These are phyloP conservation scores for Rhizopogon vinicolor DNA, from an alignment of 768 basidiomycete species.

Conservation along the genomic window DNA sequence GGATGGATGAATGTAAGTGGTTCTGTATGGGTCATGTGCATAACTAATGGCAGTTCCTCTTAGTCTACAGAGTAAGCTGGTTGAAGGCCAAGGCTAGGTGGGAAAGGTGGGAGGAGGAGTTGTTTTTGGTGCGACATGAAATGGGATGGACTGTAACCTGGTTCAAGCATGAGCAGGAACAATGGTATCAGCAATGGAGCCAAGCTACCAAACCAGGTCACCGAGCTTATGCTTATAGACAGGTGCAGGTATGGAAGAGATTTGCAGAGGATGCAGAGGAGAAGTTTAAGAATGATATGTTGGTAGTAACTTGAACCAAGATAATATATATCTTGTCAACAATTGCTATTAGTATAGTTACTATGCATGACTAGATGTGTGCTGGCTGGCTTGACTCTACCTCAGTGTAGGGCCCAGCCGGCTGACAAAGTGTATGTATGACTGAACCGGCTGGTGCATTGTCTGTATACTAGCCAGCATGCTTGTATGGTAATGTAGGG, in stretches of 20 bases:
- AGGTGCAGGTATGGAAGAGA: neutral
- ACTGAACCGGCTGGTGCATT: too few species aligned
- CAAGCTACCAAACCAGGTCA: neutral
- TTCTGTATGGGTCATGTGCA: too few species aligned
- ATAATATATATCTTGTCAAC: too few species aligned
- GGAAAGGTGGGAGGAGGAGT: slow-evolving; percentile 15
- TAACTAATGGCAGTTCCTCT: neutral
- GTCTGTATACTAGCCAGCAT: too few species aligned
- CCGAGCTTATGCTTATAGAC: neutral
- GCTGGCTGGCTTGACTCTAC: too few species aligned
- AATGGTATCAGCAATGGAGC: neutral
- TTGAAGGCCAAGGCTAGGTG: slow-evolving; percentile 12
- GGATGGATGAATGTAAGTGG: slow-evolving; percentile 4
- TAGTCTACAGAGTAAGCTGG: slow-evolving; percentile 5
- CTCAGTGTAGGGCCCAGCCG: too few species aligned
- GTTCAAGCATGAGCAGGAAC: slow-evolving; percentile 1
- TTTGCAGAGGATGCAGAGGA: neutral
- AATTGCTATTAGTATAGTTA: too few species aligned
- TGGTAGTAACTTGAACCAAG: neutral
- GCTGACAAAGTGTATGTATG: too few species aligned
- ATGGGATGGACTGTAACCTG: slow-evolving; percentile 15
- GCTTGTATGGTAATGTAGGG: too few species aligned
- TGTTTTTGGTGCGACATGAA: slow-evolving; percentile 10
- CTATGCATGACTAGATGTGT: too few species aligned
- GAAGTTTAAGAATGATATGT: neutral